Percentiles rank a stretch among this genome's conserved stretches.
Conservation (phyloP, 2,329 filamentous ascomycete species). For the Epicoccum nigrum region DNA sequence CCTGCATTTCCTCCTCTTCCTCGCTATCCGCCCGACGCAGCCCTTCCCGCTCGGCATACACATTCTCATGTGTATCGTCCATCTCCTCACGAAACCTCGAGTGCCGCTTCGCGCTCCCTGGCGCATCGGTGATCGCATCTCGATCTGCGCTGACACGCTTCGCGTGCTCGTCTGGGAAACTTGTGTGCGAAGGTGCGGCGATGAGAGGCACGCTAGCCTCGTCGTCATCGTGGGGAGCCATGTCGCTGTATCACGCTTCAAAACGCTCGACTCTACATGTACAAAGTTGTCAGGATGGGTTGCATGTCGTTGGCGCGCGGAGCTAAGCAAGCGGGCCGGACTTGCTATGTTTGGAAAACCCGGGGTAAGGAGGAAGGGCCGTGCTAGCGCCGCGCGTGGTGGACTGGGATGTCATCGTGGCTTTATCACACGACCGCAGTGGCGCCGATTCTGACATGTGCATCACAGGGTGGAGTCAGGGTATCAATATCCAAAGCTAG, state of each 20-base stretch:
- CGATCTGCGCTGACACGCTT: too few species aligned
- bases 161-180: too few species aligned
- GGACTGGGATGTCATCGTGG: not conserved
- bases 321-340: constrained; percentile 3
- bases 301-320: constrained; percentile 7
- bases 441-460: not conserved
- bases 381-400: not conserved
- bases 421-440: not conserved
- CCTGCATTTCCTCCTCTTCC: constrained; percentile 14
- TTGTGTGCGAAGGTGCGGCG: too few species aligned
- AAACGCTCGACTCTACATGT: too few species aligned
- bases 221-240: too few species aligned
- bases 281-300: too few species aligned
- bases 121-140: too few species aligned
- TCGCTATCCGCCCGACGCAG: not conserved
- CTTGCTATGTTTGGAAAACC: constrained; percentile 3
- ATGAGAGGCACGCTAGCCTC: too few species aligned
- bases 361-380: not conserved
- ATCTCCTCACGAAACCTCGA: not conserved
- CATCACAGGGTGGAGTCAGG: not conserved
- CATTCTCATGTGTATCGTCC: constrained; percentile 37
- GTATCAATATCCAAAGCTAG: constrained; percentile 7
- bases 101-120: too few species aligned
- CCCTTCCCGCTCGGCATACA: too few species aligned
- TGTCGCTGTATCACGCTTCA: too few species aligned